These are phyloP conservation scores for Penstemon barbatus DNA, from an alignment of 257 asterid species.

Conservation along the genomic window DNA sequence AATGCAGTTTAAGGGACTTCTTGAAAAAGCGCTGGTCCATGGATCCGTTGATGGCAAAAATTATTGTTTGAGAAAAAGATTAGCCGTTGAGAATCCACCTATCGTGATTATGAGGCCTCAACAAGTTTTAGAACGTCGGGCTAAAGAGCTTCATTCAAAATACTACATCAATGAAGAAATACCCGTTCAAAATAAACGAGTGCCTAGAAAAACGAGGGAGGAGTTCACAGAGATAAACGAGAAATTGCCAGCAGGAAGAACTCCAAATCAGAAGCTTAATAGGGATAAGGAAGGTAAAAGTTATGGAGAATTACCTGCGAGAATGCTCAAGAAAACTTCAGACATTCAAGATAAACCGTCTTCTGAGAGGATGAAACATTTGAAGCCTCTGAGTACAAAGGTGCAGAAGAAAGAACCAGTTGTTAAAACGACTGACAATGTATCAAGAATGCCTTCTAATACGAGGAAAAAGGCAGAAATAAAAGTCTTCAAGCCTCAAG, in stretches of 20 bases:
- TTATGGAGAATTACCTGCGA: conserved; percentile 20
- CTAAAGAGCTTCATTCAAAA: conserved; percentile 19
- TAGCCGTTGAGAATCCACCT: conserved; percentile 43
- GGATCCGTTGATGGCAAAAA: conserved; percentile 21
- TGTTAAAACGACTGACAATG: conserved; percentile 34
- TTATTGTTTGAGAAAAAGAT: conserved; percentile 25
- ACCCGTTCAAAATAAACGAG: conserved; percentile 28
- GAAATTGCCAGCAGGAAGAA: conserved; percentile 29
- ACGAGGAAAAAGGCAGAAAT: conserved; percentile 32
- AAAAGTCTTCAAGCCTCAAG: conserved; percentile 29
- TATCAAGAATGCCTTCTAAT: conserved; percentile 29
- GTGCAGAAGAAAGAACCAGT: conserved; percentile 40
- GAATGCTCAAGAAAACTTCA: conserved; percentile 27
- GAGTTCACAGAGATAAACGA: conserved; percentile 28
- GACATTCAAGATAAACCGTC: conserved; percentile 28
- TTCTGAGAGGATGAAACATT: conserved; percentile 30
- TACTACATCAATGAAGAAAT: conserved; percentile 24
- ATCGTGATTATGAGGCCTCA: conserved; percentile 61
- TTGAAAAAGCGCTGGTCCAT: conserved; percentile 35
- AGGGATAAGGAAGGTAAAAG: conserved; percentile 29
- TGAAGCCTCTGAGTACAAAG: conserved; percentile 35
- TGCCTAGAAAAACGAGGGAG: conserved; percentile 31
- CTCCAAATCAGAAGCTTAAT: conserved; percentile 26
- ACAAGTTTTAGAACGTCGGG: conserved; percentile 21
- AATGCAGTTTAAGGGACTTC: conserved; percentile 60